Conservation (phyloP, 345 rosid genomes). For the Passiflora organensis region DNA sequence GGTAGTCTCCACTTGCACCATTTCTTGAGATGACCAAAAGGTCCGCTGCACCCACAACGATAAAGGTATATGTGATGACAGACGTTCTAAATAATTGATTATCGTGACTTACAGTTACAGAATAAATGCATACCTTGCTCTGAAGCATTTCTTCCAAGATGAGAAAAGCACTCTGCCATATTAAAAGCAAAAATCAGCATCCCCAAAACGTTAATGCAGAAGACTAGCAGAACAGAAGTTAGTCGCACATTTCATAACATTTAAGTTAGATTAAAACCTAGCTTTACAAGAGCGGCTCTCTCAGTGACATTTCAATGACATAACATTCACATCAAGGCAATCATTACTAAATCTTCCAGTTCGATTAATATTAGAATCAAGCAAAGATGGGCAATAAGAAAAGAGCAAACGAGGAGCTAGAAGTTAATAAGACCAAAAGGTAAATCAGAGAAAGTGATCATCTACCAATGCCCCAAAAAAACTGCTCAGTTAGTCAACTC, state of each 20-base stretch:
- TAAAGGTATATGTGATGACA: conserved; percentile 7
- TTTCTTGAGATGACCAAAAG: conserved; percentile 55
- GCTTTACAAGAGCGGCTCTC: background rate
- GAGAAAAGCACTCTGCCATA: conserved; percentile 70
- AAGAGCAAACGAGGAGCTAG: background rate
- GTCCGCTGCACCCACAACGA: conserved; percentile 33
- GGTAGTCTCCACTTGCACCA: conserved; percentile 94
- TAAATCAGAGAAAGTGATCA: background rate
- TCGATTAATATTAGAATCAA: background rate
- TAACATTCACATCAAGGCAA: background rate
- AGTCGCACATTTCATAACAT: background rate
- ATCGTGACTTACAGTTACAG: too few species aligned
- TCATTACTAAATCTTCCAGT: background rate
- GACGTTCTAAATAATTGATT: too few species aligned
- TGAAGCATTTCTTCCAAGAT: conserved; percentile 51
- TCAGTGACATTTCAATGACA: background rate
- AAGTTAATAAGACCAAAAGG: background rate
- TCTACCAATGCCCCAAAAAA: background rate
- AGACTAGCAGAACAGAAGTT: too few species aligned
- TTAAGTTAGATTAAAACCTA: background rate
- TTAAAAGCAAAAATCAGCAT: conserved; percentile 23
- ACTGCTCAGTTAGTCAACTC: background rate
- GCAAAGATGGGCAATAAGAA: background rate
- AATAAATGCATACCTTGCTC: conserved; percentile 38
- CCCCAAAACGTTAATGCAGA: background rate